Base-by-base conservation (phyloP, 2,329 filamentous ascomycete species). In the Pseudocercospora eumusae region DNA sequence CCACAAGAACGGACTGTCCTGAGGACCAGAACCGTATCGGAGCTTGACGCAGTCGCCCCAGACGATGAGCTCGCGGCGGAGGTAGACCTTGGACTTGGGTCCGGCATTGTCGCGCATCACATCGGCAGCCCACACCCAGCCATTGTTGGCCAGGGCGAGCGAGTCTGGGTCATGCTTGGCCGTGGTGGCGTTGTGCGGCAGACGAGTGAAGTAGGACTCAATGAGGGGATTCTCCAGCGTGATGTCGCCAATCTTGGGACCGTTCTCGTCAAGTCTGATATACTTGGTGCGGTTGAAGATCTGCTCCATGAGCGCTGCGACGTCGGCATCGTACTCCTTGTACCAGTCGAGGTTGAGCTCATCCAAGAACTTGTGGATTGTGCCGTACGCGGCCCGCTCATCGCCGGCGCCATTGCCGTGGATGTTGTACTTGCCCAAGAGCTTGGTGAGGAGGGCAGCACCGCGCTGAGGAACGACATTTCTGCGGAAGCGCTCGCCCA, bases 41-140 rank as follows among this genome's bases (percentile, higher is more conserved):
- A 99, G 83, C 80, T 99, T 99, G 65, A 98, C 95, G 74, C 96
- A 99, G 74, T 99, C 95, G 13, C 93, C 93, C 95, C 95, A 99
- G 28, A 97, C 90, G 68, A 99, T 98, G 64, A 99, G 92, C 76
- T 99, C 92, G 68, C 95, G 86, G 57, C 92, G 86, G n/a, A 99
- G 84, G 73, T 99, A 99, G n/a, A 93, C 92, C 60, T 88, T 88
- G 8, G 93, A 96, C 52, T 90, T 82, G 0, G 92, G 89, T 0
- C 96, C 96, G 28, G 95, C 95, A 72, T 98, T 95, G 78, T 99
- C 95, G 47, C 91, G 84, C 77, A 98, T 84, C 1, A 95, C 93
- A 77, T 98, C 96, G 5, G 93, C 93, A 62, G 91, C 93, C 95
- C 95, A 99, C 8, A 99, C 93, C 95, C 95, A 99, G 47, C 95